Evolutionary conservation across 2,329 filamentous ascomycete species (phyloP).

Genomic region (Monilinia vaccinii-corymbosi): DNA sequence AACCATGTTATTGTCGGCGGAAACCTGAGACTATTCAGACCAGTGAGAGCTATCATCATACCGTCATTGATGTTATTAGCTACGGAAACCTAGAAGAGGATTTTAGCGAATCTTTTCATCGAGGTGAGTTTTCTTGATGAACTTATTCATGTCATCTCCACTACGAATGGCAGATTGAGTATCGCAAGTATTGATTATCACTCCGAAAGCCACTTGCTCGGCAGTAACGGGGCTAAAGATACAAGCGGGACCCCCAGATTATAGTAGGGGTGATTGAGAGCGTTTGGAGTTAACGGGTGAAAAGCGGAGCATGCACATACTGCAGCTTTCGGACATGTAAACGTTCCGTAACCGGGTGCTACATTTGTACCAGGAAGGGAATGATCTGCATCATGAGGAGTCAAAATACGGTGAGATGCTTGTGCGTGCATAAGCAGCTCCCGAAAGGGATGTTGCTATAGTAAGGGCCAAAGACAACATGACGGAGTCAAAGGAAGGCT

Average conservation of each 20-base stretch:
- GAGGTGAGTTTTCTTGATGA: background rate
- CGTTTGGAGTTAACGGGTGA: background rate
- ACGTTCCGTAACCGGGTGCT: background rate
- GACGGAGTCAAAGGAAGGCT: background rate
- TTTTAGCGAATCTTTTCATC: background rate
- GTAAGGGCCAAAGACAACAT: background rate
- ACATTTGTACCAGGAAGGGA: background rate
- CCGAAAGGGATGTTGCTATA: background rate
- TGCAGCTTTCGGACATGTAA: background rate
- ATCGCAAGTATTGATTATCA: slow-evolving; percentile 11
- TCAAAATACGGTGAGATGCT: no score
- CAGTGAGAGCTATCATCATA: slow-evolving; percentile 39
- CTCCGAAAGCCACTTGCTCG: slow-evolving; percentile 14
- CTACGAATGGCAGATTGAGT: slow-evolving; percentile 23
- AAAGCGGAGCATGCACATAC: slow-evolving; percentile 5
- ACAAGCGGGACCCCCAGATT: slow-evolving; percentile 2
- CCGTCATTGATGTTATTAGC: slow-evolving; percentile 42
- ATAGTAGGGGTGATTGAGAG: background rate
- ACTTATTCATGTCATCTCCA: slow-evolving; percentile 19
- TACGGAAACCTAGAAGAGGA: slow-evolving; percentile 30
- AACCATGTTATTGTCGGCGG: slow-evolving; percentile 24
- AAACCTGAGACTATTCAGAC: slow-evolving; percentile 23
- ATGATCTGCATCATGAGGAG: background rate
- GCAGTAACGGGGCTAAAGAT: slow-evolving; percentile 1
- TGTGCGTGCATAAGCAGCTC: background rate